These are phyloP conservation scores for Gamarada debralockiae DNA, from an alignment of 495 filamentous ascomycete species.

Conservation along the genomic window DNA sequence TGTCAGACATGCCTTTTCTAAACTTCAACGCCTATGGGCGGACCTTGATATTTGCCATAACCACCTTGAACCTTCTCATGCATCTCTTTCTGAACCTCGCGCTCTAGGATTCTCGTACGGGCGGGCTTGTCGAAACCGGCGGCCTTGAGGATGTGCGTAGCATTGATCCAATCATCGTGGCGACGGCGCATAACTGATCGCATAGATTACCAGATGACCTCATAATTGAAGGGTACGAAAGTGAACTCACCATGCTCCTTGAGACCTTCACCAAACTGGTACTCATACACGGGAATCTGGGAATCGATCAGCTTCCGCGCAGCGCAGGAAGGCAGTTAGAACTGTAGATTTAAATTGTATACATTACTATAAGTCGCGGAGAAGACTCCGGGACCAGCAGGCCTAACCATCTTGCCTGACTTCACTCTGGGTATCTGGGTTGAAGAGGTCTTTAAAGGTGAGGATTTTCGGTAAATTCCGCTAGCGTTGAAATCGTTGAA, in stretches of 20 bases:
- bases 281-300: slow-evolving; percentile 88
- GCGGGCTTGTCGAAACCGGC: slow-evolving; percentile 74
- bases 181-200: slow-evolving; percentile 76
- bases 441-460: neutral
- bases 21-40: slow-evolving; percentile 2
- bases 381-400: slow-evolving; percentile 48
- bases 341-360: slow-evolving; percentile 18
- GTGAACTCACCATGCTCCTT: slow-evolving; percentile 47
- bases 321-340: neutral
- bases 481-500: no score
- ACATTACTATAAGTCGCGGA: slow-evolving; percentile 95
- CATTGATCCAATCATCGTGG: slow-evolving; percentile 88
- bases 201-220: slow-evolving; percentile 27
- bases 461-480: neutral
- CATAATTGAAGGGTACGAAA: neutral
- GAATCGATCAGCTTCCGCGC: neutral
- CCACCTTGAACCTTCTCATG: slow-evolving; percentile 98
- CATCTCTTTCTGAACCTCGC: slow-evolving; percentile 91
- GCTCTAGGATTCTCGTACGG: slow-evolving; percentile 87
- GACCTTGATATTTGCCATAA: slow-evolving; percentile 98
- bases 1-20: slow-evolving; percentile 14
- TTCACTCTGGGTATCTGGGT: neutral
- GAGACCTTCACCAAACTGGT: slow-evolving; percentile 68
- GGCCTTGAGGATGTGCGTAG: slow-evolving; percentile 90
- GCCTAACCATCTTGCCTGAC: slow-evolving; percentile 23